Evolutionary conservation across 2,329 filamentous ascomycete genomes (phyloP).

Genomic region (Fusarium sp.): DNA sequence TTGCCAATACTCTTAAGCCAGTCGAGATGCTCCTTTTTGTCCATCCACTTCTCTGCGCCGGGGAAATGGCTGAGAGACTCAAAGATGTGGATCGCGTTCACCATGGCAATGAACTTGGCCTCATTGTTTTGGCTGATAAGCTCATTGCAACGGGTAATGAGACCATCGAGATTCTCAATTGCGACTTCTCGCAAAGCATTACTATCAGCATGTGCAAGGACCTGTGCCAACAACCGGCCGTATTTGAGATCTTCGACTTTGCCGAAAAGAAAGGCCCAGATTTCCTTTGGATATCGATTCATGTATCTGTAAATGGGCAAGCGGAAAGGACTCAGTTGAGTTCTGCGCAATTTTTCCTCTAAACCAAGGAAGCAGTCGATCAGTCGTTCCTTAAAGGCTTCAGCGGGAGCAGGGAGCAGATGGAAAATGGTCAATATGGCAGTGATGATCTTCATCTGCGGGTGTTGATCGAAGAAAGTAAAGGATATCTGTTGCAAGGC

Average conservation of each 20-base stretch:
- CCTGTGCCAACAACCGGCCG: constrained; percentile 89
- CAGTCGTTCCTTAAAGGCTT: constrained; percentile 88
- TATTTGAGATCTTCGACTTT: constrained; percentile 87
- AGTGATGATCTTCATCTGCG: constrained; percentile 92
- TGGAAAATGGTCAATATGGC: constrained; percentile 98
- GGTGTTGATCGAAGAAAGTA: constrained; percentile 90
- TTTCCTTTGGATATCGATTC: constrained; percentile 89
- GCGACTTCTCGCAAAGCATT: constrained; percentile 78
- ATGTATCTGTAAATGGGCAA: constrained; percentile 91
- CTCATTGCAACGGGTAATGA: constrained; percentile 75
- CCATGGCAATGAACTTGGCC: constrained; percentile 72
- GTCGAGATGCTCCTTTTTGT: constrained; percentile 67
- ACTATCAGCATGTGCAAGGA: constrained; percentile 80
- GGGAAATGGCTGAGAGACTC: constrained; percentile 78
- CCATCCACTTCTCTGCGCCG: constrained; percentile 75
- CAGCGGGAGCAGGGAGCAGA: constrained; percentile 88
- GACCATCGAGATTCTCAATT: constrained; percentile 74
- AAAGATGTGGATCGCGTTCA: constrained; percentile 89
- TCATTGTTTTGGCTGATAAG: constrained; percentile 73
- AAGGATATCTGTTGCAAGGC: constrained; percentile 92
- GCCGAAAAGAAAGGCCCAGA: constrained; percentile 81
- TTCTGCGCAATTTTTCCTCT: constrained; percentile 84
- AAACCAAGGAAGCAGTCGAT: constrained; percentile 91
- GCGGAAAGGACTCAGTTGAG: constrained; percentile 90
- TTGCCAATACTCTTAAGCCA: constrained; percentile 76